Conservation (phyloP, 257 asterid genomes). For the Nemophila menziesii region DNA sequence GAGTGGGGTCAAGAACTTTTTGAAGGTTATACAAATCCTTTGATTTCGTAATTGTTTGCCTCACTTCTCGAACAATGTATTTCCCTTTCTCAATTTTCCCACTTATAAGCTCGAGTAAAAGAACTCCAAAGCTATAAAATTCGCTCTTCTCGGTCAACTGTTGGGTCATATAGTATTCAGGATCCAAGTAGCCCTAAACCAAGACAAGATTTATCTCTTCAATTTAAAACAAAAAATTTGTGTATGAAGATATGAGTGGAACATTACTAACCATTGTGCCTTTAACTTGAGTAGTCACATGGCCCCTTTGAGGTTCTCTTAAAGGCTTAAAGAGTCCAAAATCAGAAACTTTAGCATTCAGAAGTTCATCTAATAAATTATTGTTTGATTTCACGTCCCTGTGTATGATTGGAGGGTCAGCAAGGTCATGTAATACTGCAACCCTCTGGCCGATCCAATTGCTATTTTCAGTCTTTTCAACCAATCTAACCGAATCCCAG, state of each 20-base stretch:
- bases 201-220: not conserved
- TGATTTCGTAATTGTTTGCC: slow-evolving; percentile 41
- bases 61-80: slow-evolving; percentile 70
- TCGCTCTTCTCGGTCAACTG: slow-evolving; percentile 86
- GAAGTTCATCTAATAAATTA: slow-evolving; percentile 55
- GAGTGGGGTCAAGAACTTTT: slow-evolving; percentile 50
- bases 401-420: slow-evolving; percentile 86
- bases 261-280: slow-evolving; percentile 77
- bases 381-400: slow-evolving; percentile 82
- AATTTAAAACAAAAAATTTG: not conserved
- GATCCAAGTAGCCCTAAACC: slow-evolving; percentile 89
- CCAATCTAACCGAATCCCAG: slow-evolving; percentile 87
- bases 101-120: slow-evolving; percentile 55
- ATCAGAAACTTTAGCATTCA: slow-evolving; percentile 88
- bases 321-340: slow-evolving; percentile 80
- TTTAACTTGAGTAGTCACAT: slow-evolving; percentile 91
- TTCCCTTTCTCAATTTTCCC: slow-evolving; percentile 69
- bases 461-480: slow-evolving; percentile 64
- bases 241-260: not conserved
- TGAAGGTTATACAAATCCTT: slow-evolving; percentile 60
- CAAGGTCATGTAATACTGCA: slow-evolving; percentile 87
- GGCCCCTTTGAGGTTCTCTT: slow-evolving; percentile 44
- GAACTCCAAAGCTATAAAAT: slow-evolving; percentile 72
- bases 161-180: slow-evolving; percentile 88
- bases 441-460: slow-evolving; percentile 74